Evolutionary conservation across 768 basidiomycete genomes (phyloP).

Genomic region (Pulveroboletus sp.): DNA sequence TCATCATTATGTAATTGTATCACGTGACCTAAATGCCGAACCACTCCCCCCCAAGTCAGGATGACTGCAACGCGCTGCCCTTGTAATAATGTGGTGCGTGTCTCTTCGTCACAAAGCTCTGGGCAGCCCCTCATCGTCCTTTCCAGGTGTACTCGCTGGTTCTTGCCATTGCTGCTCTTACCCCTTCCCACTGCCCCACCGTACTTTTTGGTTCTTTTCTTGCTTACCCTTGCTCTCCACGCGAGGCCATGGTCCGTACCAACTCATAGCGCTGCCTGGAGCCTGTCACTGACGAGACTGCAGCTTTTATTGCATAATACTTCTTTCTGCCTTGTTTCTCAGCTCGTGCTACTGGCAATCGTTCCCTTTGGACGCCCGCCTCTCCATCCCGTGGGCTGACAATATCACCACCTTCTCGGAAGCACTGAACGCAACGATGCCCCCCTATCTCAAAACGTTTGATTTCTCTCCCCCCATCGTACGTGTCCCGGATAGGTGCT

Average conservation of each 20-base stretch:
- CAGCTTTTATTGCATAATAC: constrained; percentile 84
- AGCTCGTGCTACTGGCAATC: constrained; percentile 91
- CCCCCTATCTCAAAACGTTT: constrained; percentile 34
- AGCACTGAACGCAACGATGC: constrained; percentile 50
- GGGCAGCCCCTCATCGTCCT: background rate
- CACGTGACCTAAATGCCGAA: constrained; percentile 17
- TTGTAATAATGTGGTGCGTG: constrained; percentile 53
- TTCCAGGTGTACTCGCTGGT: constrained; percentile 81
- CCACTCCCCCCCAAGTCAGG: background rate
- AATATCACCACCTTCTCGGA: constrained; percentile 71
- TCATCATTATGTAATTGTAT: constrained; percentile 6
- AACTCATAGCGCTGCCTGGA: background rate
- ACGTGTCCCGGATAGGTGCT: constrained; percentile 72
- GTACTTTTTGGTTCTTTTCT: constrained; percentile 71
- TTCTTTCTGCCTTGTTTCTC: constrained; percentile 77
- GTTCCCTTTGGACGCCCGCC: constrained; percentile 57
- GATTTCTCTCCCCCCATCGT: constrained; percentile 50
- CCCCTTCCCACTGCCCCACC: constrained; percentile 79
- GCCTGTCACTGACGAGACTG: constrained; percentile 4
- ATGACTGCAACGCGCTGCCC: background rate
- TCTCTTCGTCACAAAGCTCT: background rate
- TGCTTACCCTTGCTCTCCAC: constrained; percentile 73
- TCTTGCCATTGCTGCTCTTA: constrained; percentile 67
- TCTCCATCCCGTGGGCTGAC: constrained; percentile 61
- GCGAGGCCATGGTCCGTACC: constrained; percentile 74